phyloP scores from a whole-genome alignment of 768 basidiomycete species.

The Boletus insuetus region DNA sequence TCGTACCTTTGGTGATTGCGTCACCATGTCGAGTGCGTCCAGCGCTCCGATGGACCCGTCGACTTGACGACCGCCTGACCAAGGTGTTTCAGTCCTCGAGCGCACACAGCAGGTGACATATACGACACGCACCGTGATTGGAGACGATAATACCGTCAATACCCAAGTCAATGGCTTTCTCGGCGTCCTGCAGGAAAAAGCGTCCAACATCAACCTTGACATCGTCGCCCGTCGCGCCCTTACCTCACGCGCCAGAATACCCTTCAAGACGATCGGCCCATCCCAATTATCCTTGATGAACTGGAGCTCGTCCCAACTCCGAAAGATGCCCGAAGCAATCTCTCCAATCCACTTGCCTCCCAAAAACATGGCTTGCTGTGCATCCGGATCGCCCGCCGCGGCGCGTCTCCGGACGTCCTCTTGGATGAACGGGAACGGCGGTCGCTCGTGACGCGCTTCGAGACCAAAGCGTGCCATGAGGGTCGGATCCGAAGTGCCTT shows the following conservation, averaged over 20 bases:
- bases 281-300: constrained; percentile 47
- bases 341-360: constrained; percentile 39
- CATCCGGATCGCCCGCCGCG: constrained; percentile 31
- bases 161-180: constrained; percentile 60
- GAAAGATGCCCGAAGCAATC: constrained; percentile 39
- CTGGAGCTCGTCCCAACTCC: constrained; percentile 44
- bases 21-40: constrained; percentile 66
- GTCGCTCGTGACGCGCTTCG: constrained; percentile 27
- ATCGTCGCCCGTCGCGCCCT: not conserved
- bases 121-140: constrained; percentile 59
- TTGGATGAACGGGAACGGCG: constrained; percentile 37
- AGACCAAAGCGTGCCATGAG: constrained; percentile 41
- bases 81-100: not conserved
- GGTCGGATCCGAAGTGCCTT: constrained; percentile 44
- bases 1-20: constrained; percentile 55
- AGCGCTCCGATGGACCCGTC: constrained; percentile 79
- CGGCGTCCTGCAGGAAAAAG: constrained; percentile 33
- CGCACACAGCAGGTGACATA: not conserved
- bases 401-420: constrained; percentile 24
- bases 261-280: constrained; percentile 48
- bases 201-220: too few species aligned
- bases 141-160: constrained; percentile 76
- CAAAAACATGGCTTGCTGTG: constrained; percentile 28
- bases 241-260: constrained; percentile 33
- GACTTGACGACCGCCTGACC: constrained; percentile 66